phyloP scores from a whole-genome alignment of 768 basidiomycete genomes.

The Mrakia gelida region DNA sequence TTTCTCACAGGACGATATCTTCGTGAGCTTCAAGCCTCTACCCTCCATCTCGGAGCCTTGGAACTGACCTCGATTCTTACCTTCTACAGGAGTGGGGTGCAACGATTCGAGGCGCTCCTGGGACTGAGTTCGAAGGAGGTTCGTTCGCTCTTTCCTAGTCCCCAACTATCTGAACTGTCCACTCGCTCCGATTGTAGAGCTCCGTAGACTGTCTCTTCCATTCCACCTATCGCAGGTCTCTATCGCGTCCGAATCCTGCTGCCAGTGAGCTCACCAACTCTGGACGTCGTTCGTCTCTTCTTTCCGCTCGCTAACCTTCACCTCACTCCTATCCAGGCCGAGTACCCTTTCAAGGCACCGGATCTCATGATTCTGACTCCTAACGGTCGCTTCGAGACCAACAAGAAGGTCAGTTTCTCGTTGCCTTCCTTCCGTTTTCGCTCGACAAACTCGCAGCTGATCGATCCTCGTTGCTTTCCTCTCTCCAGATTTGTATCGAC shows the following conservation, averaged over 20 bases:
- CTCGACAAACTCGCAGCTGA: neutral
- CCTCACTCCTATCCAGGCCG: constrained; percentile 73
- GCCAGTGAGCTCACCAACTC: neutral
- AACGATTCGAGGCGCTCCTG: constrained; percentile 81
- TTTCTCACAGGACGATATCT: constrained; percentile 69
- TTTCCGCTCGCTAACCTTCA: neutral
- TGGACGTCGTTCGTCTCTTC: neutral
- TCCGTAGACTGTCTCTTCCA: no score
- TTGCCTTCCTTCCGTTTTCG: neutral
- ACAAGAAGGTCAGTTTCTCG: constrained; percentile 69
- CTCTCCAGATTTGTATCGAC: constrained; percentile 43
- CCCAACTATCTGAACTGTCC: neutral
- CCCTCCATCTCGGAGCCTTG: neutral
- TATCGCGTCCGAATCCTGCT: constrained; percentile 71
- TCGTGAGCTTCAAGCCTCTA: constrained; percentile 54
- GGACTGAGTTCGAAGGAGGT: constrained; percentile 89
- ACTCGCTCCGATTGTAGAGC: no score
- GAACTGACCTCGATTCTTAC: constrained; percentile 22
- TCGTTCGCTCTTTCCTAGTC: constrained; percentile 18
- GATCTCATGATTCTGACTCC: constrained; percentile 95
- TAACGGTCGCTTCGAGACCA: constrained; percentile 92
- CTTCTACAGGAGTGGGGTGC: constrained; percentile 80
- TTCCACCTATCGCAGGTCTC: constrained; percentile 49
- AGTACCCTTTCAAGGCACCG: constrained; percentile 95
- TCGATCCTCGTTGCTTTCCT: neutral